Evolutionary conservation across 2,329 filamentous ascomycete species (phyloP), one percentile per base, ranked within the genome.

Genomic region (Diplodia sapinea): DNA sequence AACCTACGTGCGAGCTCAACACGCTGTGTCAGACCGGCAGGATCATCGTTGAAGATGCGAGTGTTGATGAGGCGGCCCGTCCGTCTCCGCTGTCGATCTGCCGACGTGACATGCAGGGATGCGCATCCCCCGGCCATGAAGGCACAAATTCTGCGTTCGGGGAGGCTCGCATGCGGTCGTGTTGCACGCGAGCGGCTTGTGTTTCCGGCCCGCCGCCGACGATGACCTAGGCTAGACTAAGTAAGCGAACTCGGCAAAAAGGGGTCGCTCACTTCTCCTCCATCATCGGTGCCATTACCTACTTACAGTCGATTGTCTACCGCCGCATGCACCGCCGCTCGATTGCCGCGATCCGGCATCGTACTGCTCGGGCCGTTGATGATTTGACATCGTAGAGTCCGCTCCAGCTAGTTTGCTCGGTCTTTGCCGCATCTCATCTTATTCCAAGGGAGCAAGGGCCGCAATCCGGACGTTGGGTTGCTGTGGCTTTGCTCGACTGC

Each of bases 351-450:
- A 20, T 13, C 17, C 43, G 8, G 9, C 43, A 47, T n/a, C 43
- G 17, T 20, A 7, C 40, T 47, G 38, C 38, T 43, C 13, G 40
- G 40, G 6, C 40, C 40, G 17, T 43, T 38, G 20, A 15, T 47
- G 56, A 47, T 47, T 47, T 59, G 38, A 59, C 38, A 59, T 59
- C 23, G 20, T 59, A 13, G 7, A 26, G 13, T 23, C 15, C 0
- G 4, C 33, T 31, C 38, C 13, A 38, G n/a, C 36, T 59, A 59
- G 56, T 29, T n/a, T 29, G 43, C 31, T 33, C 56, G 56, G 56
- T 29, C 26, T 15, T 59, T 26, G 56, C 56, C 56, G 56, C 11
- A 11, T 47, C 33, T 59, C 56, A 59, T 47, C 23, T 59, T 15
- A 15, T 57, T 29, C 7, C 8, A 8, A 20, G 26, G 12, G 36